phyloP scores from a whole-genome alignment of 495 filamentous ascomycete genomes.

The Neurospora discreta region DNA sequence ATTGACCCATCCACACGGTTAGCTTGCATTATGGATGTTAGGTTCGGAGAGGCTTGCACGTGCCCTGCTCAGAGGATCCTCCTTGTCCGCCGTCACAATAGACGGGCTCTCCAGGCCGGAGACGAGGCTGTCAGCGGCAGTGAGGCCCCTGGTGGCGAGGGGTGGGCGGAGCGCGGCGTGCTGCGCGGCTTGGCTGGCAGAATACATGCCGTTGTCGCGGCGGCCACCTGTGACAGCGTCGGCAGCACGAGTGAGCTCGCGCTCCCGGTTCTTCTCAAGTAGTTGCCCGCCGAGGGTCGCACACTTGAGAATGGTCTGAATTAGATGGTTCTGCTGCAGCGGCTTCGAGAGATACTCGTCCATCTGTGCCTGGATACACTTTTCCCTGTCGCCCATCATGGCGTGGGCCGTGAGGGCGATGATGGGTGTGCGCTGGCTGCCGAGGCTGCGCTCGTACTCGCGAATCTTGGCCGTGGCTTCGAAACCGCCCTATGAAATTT shows the following conservation, averaged over 20 bases:
- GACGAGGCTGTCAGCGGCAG: constrained; percentile 46
- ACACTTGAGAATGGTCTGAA: constrained; percentile 96
- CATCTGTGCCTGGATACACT: constrained; percentile 98
- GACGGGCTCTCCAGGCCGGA: constrained; percentile 50
- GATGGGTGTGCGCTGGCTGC: constrained; percentile 77
- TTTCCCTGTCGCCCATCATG: constrained; percentile 97
- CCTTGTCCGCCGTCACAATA: constrained; percentile 47
- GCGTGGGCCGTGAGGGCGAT: constrained; percentile 97
- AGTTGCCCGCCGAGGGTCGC: constrained; percentile 85
- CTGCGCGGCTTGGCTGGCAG: constrained; percentile 18
- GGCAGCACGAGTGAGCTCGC: constrained; percentile 30
- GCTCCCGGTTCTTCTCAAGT: constrained; percentile 52
- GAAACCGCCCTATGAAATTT: constrained; percentile 63
- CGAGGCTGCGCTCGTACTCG: constrained; percentile 75
- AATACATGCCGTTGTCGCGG: constrained; percentile 14
- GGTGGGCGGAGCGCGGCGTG: constrained; percentile 24
- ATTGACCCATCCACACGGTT: constrained; percentile 11
- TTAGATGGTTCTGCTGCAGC: constrained; percentile 93
- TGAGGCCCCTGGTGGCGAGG: constrained; percentile 42
- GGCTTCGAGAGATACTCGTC: constrained; percentile 98
- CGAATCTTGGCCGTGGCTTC: constrained; percentile 96
- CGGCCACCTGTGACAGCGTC: constrained; percentile 23
- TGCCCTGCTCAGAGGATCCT: constrained; percentile 65
- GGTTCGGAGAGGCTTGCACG: constrained; percentile 38
- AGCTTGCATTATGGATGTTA: constrained; percentile 20